phyloP scores from a whole-genome alignment of 1,139 yeast species.

The Nadsonia starkeyi-henricii region DNA sequence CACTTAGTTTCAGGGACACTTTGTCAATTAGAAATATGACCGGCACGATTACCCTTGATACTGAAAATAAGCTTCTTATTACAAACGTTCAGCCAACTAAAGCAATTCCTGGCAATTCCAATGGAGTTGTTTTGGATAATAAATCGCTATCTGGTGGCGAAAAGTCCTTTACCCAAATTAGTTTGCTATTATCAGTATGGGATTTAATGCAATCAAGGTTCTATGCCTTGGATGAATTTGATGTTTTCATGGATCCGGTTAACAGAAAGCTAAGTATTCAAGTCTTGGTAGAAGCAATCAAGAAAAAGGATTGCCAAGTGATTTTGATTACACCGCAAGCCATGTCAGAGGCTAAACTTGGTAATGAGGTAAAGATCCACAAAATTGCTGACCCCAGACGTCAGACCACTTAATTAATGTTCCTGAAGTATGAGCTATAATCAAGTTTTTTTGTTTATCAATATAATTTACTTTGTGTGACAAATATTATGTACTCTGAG shows the following conservation, averaged over 20 bases:
- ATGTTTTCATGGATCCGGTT: slow-evolving; percentile 94
- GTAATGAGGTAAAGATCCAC: slow-evolving; percentile 53
- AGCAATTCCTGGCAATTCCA: slow-evolving; percentile 29
- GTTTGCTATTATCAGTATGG: slow-evolving; percentile 84
- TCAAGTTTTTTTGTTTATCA: no score
- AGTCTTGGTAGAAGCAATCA: slow-evolving; percentile 58
- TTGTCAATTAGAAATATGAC: slow-evolving; percentile 46
- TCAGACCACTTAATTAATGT: neutral
- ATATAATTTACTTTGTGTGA: no score
- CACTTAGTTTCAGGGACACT: slow-evolving; percentile 13
- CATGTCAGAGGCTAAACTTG: slow-evolving; percentile 59
- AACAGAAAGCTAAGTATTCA: slow-evolving; percentile 72
- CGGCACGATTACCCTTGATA: slow-evolving; percentile 58
- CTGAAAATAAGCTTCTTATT: slow-evolving; percentile 27
- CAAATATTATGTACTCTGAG: no score
- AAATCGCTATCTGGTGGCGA: slow-evolving; percentile 94
- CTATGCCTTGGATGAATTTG: slow-evolving; percentile 91
- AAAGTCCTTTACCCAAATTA: slow-evolving; percentile 84
- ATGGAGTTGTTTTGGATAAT: slow-evolving; percentile 52
- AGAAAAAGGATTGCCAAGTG: slow-evolving; percentile 51
- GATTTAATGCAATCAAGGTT: slow-evolving; percentile 76
- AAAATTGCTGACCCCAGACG: slow-evolving; percentile 43
- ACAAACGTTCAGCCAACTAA: slow-evolving; percentile 12
- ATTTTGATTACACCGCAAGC: slow-evolving; percentile 93
- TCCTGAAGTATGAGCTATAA: no score